Base-by-base conservation (phyloP, 345 rosid genomes). In the Rhizophora mangle region DNA sequence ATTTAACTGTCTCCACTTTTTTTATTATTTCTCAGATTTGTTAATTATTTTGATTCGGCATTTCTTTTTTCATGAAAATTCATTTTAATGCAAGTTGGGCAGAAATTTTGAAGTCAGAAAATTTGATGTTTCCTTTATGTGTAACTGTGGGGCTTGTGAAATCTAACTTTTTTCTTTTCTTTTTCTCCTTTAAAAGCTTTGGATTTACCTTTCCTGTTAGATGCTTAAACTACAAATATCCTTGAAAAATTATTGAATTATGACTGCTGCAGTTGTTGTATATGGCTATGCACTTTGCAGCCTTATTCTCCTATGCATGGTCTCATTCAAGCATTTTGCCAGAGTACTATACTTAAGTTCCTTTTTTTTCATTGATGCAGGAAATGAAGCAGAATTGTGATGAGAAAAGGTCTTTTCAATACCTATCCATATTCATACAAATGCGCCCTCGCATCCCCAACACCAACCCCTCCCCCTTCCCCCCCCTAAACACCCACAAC, bases 371-470 rank as follows among this genome's bases (percentile, higher is more conserved):
- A 8, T 39, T 62, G 61, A 54, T 80, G 69, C 89, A 96, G 99
- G 99, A 92, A 74, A 96, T 96, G 99, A 96, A 96, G 83, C 87
- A 81, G 53, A 97, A 87, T 69, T 96, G 99, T 34, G 92, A 96
- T 60, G 97, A 88, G 78, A 96, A 92, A 86, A 89, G 98, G 99
- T 71, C 55, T 54, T 59, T 27, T 20, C 16, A 34, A 57, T n/a
- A 31, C 46, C 62, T 37, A 22, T 39, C 20, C n/a, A 58, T 2
- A 21, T 32, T 46, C n/a, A 20, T 49, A 64, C 60, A 27, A 56
- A 54, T 55, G 55, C 24, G 21, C 55, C 30, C 60, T 30, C 4
- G 4, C 58, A 30, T 31, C 6, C 19, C 30, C 60, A 11, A 31
- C 18, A 7, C 20, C 30, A n/a, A 16, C 2, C 8, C 13, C 59